These are phyloP conservation scores for Lepidium sativum DNA, from an alignment of 345 rosid species.

Conservation along the genomic window DNA sequence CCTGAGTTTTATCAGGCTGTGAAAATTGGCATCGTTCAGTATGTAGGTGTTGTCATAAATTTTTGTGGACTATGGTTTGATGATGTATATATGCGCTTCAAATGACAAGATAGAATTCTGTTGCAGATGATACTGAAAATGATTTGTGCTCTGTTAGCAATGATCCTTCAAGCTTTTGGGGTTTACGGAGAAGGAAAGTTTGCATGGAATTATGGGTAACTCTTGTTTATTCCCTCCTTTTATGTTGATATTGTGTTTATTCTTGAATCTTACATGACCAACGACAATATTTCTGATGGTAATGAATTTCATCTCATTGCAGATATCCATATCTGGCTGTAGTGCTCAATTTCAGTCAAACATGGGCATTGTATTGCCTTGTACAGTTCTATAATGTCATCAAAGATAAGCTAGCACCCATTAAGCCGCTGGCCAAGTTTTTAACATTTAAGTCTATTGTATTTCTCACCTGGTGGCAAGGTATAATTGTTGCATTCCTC, in stretches of 20 bases:
- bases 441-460: slow-evolving; percentile 92
- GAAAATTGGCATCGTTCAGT: slow-evolving; percentile 97
- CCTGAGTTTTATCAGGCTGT: slow-evolving; percentile 84
- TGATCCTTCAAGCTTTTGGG: slow-evolving; percentile 86
- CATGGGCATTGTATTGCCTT: slow-evolving; percentile 96
- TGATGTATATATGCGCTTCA: neutral
- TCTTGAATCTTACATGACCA: neutral
- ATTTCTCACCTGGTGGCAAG: slow-evolving; percentile 99
- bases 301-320: slow-evolving; percentile 24
- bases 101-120: neutral
- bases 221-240: neutral
- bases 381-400: slow-evolving; percentile 86
- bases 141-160: slow-evolving; percentile 90
- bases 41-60: slow-evolving; percentile 45
- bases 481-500: slow-evolving; percentile 85
- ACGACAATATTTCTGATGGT: neutral
- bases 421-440: slow-evolving; percentile 93
- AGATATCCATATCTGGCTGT: slow-evolving; percentile 97
- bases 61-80: neutral
- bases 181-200: slow-evolving; percentile 99
- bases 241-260: neutral
- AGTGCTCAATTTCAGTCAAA: slow-evolving; percentile 94
- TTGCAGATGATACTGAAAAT: slow-evolving; percentile 88
- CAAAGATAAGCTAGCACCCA: slow-evolving; percentile 81
- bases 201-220: slow-evolving; percentile 92